Evolutionary conservation across 225 moss, liverwort and hornwort species (phyloP), one percentile per base, ranked within the genome.

Genomic region (Climacium dendroides): DNA sequence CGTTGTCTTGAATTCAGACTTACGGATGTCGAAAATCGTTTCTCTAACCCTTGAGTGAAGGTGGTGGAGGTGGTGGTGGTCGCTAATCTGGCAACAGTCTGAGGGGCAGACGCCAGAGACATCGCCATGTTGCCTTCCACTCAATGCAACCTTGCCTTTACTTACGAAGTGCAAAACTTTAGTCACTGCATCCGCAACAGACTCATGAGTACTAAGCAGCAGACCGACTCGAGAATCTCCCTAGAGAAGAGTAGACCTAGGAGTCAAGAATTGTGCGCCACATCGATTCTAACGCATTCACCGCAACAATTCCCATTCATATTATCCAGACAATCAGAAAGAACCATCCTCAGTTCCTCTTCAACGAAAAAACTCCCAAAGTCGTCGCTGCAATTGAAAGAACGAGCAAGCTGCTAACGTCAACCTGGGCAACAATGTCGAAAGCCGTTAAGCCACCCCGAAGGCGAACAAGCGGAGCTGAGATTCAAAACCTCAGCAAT

Each of bases 91-190:
- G 89, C 84, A 78, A 85, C 90, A n/a, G 89, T 90, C 89, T 90
- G 90, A 86, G 92, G 76, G 39, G 91, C 87, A 91, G 92, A 89
- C 89, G 87, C 88, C 91, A 93, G 85, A 79, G 91, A 82, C 19
- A 91, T 83, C 74, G 92, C 91, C 93, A 93, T 92, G 72, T 67
- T 87, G 88, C 57, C 86, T 37, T 61, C 86, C 87, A 89, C 87
- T 74, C 89, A 67, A 41, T 73, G 61, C 78, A 71, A 47, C 83
- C 85, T 79, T 74, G 64, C 17, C 77, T 80, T 60, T 24, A 30
- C 17, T 83, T 35, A 60, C 75, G 32, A 67, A 74, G 59, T 35
- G 79, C 61, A 57, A 59, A 85, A 60, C 26, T 80, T 73, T 41
- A 35, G 65, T 81, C 91, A 78, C 89, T 93, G 88, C 87, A 89